Conservation (phyloP, 208 protist species). For the Trypanosoma caninum region DNA sequence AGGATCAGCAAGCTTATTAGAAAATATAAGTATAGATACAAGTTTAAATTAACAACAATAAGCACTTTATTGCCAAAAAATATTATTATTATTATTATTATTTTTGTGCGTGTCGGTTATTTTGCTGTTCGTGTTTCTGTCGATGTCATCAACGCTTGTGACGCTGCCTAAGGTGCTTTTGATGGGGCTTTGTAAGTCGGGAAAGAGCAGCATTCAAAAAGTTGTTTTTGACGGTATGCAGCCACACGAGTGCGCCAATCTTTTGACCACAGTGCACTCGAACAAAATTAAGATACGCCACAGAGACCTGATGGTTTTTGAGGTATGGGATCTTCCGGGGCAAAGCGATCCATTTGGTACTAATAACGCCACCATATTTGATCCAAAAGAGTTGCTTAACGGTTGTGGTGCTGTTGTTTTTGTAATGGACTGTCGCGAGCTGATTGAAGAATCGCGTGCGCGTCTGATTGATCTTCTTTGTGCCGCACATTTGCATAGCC, state of each 20-base stretch:
- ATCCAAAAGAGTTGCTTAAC: slow-evolving; percentile 65
- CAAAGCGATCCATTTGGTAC: slow-evolving; percentile 84
- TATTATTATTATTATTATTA: slow-evolving; percentile 8
- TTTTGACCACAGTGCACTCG: slow-evolving; percentile 80
- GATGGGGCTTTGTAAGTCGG: slow-evolving; percentile 85
- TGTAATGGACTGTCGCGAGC: slow-evolving; percentile 84
- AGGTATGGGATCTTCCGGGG: slow-evolving; percentile 90
- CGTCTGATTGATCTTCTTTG: slow-evolving; percentile 81
- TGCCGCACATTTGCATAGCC: slow-evolving; percentile 69
- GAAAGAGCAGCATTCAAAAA: slow-evolving; percentile 91
- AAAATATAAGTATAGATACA: too few species aligned
- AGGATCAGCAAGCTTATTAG: too few species aligned
- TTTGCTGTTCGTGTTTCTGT: neutral
- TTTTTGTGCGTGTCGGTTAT: neutral
- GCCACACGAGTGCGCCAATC: slow-evolving; percentile 76
- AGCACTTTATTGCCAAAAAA: too few species aligned
- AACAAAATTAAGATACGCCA: slow-evolving; percentile 73
- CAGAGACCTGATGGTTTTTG: slow-evolving; percentile 89
- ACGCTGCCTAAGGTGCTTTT: slow-evolving; percentile 82
- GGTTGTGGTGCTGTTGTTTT: slow-evolving; percentile 89
- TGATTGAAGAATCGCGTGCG: slow-evolving; percentile 75
- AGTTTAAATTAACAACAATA: too few species aligned
- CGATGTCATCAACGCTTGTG: slow-evolving; percentile 36
- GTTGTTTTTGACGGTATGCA: slow-evolving; percentile 89
- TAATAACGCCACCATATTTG: slow-evolving; percentile 49